Evolutionary conservation across 106 monocot genomes (phyloP).

Genomic region (Dendrobium chrysotoxum): DNA sequence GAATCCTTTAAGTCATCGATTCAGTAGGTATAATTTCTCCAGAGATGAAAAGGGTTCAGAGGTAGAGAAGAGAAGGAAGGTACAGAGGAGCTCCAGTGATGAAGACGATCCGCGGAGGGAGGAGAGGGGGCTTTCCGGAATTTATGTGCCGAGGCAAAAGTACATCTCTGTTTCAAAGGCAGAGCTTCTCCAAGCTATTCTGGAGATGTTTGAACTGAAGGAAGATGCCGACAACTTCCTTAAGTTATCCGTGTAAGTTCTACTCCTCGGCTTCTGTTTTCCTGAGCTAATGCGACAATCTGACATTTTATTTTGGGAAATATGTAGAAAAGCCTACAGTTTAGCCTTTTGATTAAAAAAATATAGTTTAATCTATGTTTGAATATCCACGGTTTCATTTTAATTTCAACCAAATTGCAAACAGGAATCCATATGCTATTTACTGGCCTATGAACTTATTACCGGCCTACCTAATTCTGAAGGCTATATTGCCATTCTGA

Average conservation of each 20-base stretch:
- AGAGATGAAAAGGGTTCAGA: no score
- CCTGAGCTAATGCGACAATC: neutral
- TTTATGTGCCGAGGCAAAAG: slow-evolving; percentile 52
- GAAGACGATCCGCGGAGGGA: neutral
- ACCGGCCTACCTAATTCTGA: no score
- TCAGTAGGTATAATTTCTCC: neutral
- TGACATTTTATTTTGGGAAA: neutral
- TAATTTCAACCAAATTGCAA: no score
- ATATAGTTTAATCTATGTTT: no score
- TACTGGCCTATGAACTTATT: no score
- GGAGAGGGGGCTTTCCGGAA: slow-evolving; percentile 36
- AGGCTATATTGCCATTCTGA: no score
- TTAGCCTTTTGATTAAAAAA: no score
- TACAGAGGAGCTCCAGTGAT: no score
- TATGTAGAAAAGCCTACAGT: no score
- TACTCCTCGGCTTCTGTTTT: neutral
- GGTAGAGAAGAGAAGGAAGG: no score
- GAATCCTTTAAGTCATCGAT: neutral
- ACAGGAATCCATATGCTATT: no score
- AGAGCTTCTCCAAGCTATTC: slow-evolving; percentile 42
- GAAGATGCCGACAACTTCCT: slow-evolving; percentile 41
- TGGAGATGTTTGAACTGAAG: slow-evolving; percentile 29
- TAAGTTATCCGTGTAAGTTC: slow-evolving; percentile 29
- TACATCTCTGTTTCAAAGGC: slow-evolving; percentile 48
- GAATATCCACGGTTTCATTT: no score